Conservation (phyloP, 179 eudicot genomes). For the Nepenthes alata region DNA sequence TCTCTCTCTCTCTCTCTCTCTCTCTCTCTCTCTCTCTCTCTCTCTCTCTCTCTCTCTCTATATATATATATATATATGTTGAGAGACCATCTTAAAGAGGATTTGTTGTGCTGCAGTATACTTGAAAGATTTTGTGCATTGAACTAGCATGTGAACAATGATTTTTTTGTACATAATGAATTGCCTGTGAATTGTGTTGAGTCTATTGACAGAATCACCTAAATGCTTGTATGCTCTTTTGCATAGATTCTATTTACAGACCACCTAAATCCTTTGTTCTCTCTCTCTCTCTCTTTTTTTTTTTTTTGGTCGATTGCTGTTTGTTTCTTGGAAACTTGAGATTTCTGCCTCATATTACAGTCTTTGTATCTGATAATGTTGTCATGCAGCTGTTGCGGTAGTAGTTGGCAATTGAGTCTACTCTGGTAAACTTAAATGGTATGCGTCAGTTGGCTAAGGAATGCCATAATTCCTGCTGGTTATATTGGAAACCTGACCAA, state of each 20-base stretch:
- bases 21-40: too few relatives aligned
- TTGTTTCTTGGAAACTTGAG: neutral
- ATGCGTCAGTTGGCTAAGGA: constrained; percentile 44
- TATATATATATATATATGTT: too few relatives aligned
- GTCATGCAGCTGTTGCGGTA: constrained; percentile 13
- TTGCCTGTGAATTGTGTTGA: neutral
- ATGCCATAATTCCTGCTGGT: constrained; percentile 33
- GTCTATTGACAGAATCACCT: too few relatives aligned
- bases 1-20: too few relatives aligned
- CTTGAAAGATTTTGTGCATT: neutral
- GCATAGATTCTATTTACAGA: too few relatives aligned
- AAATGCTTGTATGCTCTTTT: too few relatives aligned
- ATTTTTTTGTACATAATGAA: neutral
- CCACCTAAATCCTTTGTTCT: neutral
- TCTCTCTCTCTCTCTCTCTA: too few relatives aligned
- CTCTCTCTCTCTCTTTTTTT: neutral
- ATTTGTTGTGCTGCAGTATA: too few relatives aligned
- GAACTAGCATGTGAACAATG: neutral
- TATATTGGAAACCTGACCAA: constrained; percentile 19
- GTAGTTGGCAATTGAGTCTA: constrained; percentile 8
- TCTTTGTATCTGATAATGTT: neutral
- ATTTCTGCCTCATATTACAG: neutral
- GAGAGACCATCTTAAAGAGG: too few relatives aligned
- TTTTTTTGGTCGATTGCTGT: neutral
- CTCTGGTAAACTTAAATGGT: constrained; percentile 42